Conservation (phyloP, 2,329 filamentous ascomycete genomes). For the Hypoxylon rubiginosum region DNA sequence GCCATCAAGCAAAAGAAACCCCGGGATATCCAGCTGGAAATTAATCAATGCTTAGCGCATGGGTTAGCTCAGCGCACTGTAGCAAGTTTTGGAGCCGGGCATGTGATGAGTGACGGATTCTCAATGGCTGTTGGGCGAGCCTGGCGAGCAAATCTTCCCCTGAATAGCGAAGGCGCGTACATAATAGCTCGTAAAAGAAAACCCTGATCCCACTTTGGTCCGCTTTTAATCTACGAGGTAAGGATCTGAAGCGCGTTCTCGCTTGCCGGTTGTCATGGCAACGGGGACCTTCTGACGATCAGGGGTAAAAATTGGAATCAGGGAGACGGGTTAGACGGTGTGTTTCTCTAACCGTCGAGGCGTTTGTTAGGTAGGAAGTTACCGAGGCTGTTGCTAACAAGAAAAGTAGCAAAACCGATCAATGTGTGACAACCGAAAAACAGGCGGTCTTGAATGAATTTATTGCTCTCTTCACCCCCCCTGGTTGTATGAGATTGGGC, state of each 20-base stretch:
- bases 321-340: conserved; percentile 17
- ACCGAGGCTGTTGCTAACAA: conserved; percentile 20
- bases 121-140: conserved; percentile 18
- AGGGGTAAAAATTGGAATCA: conserved; percentile 43
- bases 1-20: conserved; percentile 1
- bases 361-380: conserved; percentile 15
- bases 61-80: conserved; percentile 21
- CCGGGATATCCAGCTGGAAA: conserved; percentile 15
- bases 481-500: conserved; percentile 23
- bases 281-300: conserved; percentile 43
- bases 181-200: conserved; percentile 32
- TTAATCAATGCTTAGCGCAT: conserved; percentile 14
- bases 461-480: conserved; percentile 14
- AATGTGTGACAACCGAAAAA: conserved; percentile 25
- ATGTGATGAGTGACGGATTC: conserved; percentile 33
- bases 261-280: conserved; percentile 46
- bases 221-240: conserved; percentile 37
- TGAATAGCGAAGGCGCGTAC: conserved; percentile 36
- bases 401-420: conserved; percentile 23
- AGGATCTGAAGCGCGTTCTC: conserved; percentile 39
- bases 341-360: conserved; percentile 20
- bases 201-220: conserved; percentile 36
- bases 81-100: conserved; percentile 22
- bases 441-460: conserved; percentile 35
- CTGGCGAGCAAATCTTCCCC: conserved; percentile 20